Conservation (phyloP, 1,139 yeast species). For the Hyphopichia burtonii region DNA sequence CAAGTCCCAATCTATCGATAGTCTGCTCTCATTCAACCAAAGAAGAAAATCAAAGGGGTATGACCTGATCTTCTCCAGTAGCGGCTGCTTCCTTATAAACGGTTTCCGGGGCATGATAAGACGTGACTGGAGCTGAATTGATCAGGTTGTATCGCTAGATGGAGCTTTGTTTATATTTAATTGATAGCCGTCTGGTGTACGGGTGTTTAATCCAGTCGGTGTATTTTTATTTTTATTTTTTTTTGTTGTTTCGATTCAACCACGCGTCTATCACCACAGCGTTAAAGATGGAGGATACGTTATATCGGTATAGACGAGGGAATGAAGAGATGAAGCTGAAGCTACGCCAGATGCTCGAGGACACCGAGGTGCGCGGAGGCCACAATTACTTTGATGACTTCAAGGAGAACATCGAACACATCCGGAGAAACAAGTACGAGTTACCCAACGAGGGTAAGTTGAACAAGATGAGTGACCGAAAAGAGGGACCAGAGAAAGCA, state of each 20-base stretch:
- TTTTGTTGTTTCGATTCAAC: too few species aligned
- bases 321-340: slow-evolving; percentile 3
- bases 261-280: too few species aligned
- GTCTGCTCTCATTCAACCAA: slow-evolving; percentile 50
- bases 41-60: slow-evolving; percentile 59
- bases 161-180: background rate
- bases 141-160: too few species aligned
- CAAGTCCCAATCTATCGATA: slow-evolving; percentile 66
- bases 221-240: background rate
- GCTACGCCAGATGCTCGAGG: slow-evolving; percentile 3
- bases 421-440: slow-evolving; percentile 10
- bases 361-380: background rate
- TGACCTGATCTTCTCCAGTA: slow-evolving; percentile 40
- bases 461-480: background rate
- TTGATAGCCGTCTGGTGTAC: background rate
- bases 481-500: background rate
- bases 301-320: background rate
- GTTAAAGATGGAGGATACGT: slow-evolving; percentile 3
- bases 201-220: background rate
- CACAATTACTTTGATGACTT: slow-evolving; percentile 8
- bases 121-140: too few species aligned
- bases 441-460: slow-evolving; percentile 5
- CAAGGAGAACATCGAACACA: slow-evolving; percentile 10
- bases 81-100: slow-evolving; percentile 27
- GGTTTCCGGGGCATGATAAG: slow-evolving; percentile 1